These are phyloP conservation scores for Fereydounia khargensis DNA, from an alignment of 1,284 basidiomycete genomes.

Conservation along the genomic window DNA sequence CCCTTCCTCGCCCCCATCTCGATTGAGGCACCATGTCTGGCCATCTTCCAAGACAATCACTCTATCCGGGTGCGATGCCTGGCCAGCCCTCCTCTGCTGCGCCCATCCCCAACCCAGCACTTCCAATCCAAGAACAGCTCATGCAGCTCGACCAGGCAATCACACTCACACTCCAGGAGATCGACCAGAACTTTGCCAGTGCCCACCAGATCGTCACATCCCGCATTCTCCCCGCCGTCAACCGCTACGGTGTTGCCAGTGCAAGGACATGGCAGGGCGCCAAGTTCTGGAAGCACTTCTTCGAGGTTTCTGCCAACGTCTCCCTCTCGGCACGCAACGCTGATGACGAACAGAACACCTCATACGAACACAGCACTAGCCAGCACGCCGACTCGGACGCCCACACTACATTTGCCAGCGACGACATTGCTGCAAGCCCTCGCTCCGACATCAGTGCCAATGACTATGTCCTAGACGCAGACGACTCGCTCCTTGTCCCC, in stretches of 20 bases:
- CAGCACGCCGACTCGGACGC: slow-evolving; percentile 19
- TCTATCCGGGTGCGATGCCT: slow-evolving; percentile 23
- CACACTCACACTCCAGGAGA: slow-evolving; percentile 74
- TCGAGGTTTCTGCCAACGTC: slow-evolving; percentile 83
- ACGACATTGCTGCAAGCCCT: slow-evolving; percentile 14
- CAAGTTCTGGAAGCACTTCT: slow-evolving; percentile 95
- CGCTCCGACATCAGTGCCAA: slow-evolving; percentile 19
- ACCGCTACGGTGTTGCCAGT: slow-evolving; percentile 78
- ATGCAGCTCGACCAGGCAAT: slow-evolving; percentile 95
- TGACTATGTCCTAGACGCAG: slow-evolving; percentile 3
- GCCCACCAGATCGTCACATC: slow-evolving; percentile 82
- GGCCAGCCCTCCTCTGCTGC: slow-evolving; percentile 3
- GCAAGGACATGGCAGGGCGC: slow-evolving; percentile 84
- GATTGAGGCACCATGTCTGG: slow-evolving; percentile 21
- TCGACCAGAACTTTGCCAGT: slow-evolving; percentile 87
- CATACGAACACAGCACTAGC: background rate
- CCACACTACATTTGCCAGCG: slow-evolving; percentile 16
- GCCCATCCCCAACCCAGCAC: slow-evolving; percentile 16
- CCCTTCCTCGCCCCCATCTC: background rate
- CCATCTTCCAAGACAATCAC: slow-evolving; percentile 32
- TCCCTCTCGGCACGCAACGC: slow-evolving; percentile 61
- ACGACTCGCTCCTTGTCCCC: background rate
- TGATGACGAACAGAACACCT: slow-evolving; percentile 1
- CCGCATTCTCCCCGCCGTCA: slow-evolving; percentile 79
- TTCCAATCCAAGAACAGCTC: slow-evolving; percentile 73